Evolutionary conservation across 768 basidiomycete genomes (phyloP), one percentile per base, ranked within the genome.

Genomic region (Psilocybe subaeruginosa): DNA sequence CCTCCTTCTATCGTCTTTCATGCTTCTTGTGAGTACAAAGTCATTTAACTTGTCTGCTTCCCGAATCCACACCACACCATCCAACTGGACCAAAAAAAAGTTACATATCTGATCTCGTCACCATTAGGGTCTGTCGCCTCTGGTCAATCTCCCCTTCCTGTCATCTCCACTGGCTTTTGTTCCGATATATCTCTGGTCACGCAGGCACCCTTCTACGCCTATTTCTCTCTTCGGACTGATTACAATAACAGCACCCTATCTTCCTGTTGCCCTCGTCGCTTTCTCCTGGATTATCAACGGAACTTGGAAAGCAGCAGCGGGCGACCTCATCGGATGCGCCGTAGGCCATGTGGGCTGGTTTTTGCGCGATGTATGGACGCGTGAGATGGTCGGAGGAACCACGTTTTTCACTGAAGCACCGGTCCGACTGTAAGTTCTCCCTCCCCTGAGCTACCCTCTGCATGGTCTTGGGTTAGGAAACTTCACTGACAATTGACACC

Each of bases 171-270:
- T 97, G 31, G 95, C 95, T 0, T 97, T 97, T 70, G 93, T 97
- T 2, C 91, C 97, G 3, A 97, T 98, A 43, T 99, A 99, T 73
- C 81, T 99, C 61, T 99, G 97, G 97, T 95, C 95, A 16, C 81
- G 97, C 56, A 84, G 95, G 19, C 97, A 99, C 72, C 95, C 97
- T 3, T 87, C 90, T 3, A 93, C 95, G 3, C 93, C 94, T n/a
- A 95, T 99, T 60, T 96, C 94, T 2, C 85, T 99, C 14, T 97
- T 99, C 68, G 97, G 97, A 8, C 79, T 99, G 29, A 82, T 99
- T 69, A 98, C 93, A 3, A 95, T 99, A 70, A 91, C 93, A 0
- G 97, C 97, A 0, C 94, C 97, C 0, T 98, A 99, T 74, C 88
- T 99, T 5, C 97, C 97, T 2, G 76, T 96, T 31, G 95, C 94